Evolutionary conservation across 2,329 filamentous ascomycete species (phyloP), one percentile per base, ranked within the genome.

Genomic region (Phaeosphaeriaceae sp.): DNA sequence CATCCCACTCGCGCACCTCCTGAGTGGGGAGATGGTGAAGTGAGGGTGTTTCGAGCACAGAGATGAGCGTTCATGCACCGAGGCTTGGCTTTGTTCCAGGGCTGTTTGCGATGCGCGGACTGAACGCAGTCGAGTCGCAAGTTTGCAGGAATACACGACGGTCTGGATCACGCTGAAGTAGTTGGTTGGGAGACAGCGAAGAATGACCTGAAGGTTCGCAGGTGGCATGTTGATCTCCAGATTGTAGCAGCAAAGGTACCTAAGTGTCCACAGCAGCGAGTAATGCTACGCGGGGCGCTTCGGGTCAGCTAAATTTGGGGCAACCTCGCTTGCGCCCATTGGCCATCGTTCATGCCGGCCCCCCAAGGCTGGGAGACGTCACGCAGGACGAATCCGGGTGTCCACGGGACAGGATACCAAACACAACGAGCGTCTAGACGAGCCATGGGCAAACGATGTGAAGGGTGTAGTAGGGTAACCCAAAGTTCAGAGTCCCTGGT

Each of bases 1-100:
- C 48, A 38, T 46, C 42, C 40, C 28, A 42, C 52, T 47, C 51
- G 41, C 45, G 39, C 51, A 26, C 35, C 40, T 46, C 17, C 43
- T 39, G 32, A 42, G 56, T 57, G 54, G 60, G 50, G 48, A 57
- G 56, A 53, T 32, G 39, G 36, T 54, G 46, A 44, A 53, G 48
- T 58, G 60, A 60, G 52, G 48, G 53, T 61, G 64, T 61, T 64
- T 64, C 54, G 58, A 60, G 50, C 45, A 40, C 56, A 48, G 50
- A 60, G 44, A 52, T 48, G 56, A 56, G 48, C 15, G 30, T 61
- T 60, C 47, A 71, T 71, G 66, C 65, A 43, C 38, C 30, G 9
- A 47, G 40, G 46, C 57, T 61, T 65, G 56, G 61, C 56, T 7
- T 40, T 50, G 61, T 62, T 52, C 45, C 58, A 63, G 52, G 39